Conservation (phyloP, 345 rosid species). For the Gossypioides kirkii region DNA sequence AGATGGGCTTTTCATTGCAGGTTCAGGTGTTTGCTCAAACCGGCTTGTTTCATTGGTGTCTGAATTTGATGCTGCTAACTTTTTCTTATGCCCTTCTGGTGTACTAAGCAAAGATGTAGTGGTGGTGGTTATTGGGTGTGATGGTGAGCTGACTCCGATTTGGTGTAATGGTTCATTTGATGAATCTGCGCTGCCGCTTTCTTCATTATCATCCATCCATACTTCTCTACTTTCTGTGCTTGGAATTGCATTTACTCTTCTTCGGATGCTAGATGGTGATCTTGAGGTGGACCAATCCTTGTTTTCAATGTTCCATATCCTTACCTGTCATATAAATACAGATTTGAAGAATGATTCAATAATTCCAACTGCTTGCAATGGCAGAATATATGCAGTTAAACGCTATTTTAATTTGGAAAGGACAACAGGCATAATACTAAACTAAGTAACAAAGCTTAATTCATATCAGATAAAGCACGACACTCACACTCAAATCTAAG, state of each 20-base stretch:
- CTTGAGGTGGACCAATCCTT: conserved; percentile 30
- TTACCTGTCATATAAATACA: conserved; percentile 36
- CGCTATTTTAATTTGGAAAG: no score
- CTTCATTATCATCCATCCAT: conserved; percentile 32
- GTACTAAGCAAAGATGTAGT: conserved; percentile 33
- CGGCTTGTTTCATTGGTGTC: conserved; percentile 25
- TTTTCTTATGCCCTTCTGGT: conserved; percentile 51
- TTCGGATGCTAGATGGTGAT: conserved; percentile 48
- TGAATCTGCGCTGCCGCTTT: conserved; percentile 15
- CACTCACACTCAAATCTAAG: background rate
- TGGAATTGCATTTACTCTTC: conserved; percentile 68
- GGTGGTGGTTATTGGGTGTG: conserved; percentile 1
- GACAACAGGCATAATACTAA: no score
- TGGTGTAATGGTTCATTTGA: conserved; percentile 24
- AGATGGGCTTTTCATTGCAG: conserved; percentile 54
- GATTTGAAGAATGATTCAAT: background rate
- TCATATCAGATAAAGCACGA: no score
- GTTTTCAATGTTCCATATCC: conserved; percentile 65
- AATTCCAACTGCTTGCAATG: background rate
- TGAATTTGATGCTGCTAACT: conserved; percentile 14
- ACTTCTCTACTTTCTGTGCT: conserved; percentile 36
- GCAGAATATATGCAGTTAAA: no score
- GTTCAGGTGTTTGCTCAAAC: conserved; percentile 56
- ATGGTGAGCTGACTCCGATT: background rate
- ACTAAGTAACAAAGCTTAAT: no score